Percentiles rank a stretch among this genome's conserved stretches.
Evolutionary conservation across 225 moss, liverwort and hornwort species (phyloP).

Genomic region (Bryoerythrophyllum caledonicum): DNA sequence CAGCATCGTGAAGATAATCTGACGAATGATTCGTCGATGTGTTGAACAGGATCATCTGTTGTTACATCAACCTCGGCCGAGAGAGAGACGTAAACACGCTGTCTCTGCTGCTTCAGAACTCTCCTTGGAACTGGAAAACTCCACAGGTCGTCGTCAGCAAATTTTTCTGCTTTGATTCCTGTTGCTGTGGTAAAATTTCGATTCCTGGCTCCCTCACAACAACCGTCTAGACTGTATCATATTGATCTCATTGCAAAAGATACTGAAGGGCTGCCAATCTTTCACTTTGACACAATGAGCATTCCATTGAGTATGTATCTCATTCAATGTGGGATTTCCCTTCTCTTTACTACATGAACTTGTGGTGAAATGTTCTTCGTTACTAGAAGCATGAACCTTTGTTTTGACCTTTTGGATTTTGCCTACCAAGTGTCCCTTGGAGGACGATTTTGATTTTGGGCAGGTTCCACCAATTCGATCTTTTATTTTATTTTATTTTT

Average conservation of each 20-base stretch:
- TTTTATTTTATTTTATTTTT: too few species aligned
- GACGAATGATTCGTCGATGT: slow-evolving; percentile 10
- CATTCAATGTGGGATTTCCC: not conserved
- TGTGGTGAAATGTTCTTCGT: too few species aligned
- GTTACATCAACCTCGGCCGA: not conserved
- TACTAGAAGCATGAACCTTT: too few species aligned
- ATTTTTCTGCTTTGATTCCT: slow-evolving; percentile 27
- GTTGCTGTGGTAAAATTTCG: slow-evolving; percentile 3
- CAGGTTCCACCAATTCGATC: too few species aligned
- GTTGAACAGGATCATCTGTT: slow-evolving; percentile 32
- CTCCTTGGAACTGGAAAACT: slow-evolving; percentile 3
- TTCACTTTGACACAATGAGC: slow-evolving; percentile 3
- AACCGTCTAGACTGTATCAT: slow-evolving; percentile 33
- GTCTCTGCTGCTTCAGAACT: slow-evolving; percentile 16
- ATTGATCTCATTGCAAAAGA: slow-evolving; percentile 28
- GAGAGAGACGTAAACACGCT: slow-evolving; percentile 13
- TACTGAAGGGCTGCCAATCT: slow-evolving; percentile 43
- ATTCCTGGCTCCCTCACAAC: slow-evolving; percentile 34
- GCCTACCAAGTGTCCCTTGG: too few species aligned
- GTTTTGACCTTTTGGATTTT: too few species aligned
- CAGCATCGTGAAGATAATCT: slow-evolving; percentile 11
- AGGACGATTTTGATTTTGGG: too few species aligned
- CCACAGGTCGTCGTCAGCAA: slow-evolving; percentile 22
- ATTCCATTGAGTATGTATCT: not conserved
- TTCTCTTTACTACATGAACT: not conserved